Evolutionary conservation across 305 asterid species (phyloP), one percentile per base, ranked within the genome.

Genomic region (Ruellia speciosa): DNA sequence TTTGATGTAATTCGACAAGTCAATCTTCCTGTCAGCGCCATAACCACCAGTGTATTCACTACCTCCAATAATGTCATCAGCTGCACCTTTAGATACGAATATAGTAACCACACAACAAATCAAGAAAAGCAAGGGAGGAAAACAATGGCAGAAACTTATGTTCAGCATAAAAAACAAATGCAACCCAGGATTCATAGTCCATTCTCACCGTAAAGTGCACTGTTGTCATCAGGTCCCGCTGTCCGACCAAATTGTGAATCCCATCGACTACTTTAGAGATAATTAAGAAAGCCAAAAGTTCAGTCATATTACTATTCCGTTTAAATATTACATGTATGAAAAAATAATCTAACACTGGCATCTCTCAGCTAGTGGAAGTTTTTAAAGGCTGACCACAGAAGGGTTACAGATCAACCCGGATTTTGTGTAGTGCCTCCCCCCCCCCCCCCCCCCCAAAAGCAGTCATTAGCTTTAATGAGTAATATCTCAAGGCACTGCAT

Each of bases 1-100:
- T 71, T 86, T 88, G 67, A 92, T 86, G 76, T 84, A 83, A 79
- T 74, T 81, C 55, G 99, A 76, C 78, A 92, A 70, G 76, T 92
- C 99, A 43, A 92, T 84, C 81, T 92, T 92, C 74, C 95, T 74
- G 56, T 81, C 96, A 35, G 71, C 60, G 66, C 90, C 72, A 63
- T 75, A 92, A 52, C 86, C 83, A 55, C 81, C 81, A 18, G 74
- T 69, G 69, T 69, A 83, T 18, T 81, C 96, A 62, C 78, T 80
- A 66, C 80, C 95, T 34, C 75, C 65, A 62, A 82, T 65, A 59
- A 65, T 70, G 52, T 86, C 88, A 65, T 81, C 94, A 75, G 90
- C 90, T 81, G 76, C 70, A 70, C 73, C 74, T 71, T 62, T 51
- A 41, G 66, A 28, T 61, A 73, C 49, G 16, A 43, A 43, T 0